Percentiles rank a stretch among this genome's conserved stretches.
Evolutionary conservation across 108 stramenopile species (phyloP).

Genomic region (Aurantiochytrium sp.): DNA sequence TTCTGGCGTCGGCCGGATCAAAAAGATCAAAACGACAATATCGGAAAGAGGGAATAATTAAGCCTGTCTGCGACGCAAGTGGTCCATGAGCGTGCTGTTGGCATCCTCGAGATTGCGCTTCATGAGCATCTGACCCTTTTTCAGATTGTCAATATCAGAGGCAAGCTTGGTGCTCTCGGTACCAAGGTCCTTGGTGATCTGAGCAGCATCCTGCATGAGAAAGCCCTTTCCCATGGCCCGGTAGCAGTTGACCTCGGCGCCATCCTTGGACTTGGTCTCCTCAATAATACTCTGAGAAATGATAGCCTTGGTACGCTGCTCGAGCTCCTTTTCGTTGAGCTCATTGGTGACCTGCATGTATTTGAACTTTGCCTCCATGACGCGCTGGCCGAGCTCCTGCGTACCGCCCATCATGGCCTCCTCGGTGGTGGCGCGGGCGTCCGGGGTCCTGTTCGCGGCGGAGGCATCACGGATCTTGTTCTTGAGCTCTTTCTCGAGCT

Average conservation of each 20-base stretch:
- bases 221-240: not conserved
- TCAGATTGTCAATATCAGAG: not conserved
- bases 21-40: too few species aligned
- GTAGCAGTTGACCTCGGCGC: not conserved
- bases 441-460: too few species aligned
- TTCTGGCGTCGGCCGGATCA: too few species aligned
- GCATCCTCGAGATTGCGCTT: not conserved
- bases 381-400: not conserved
- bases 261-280: not conserved
- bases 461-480: not conserved
- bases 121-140: conserved; percentile 2
- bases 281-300: not conserved
- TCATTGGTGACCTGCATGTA: not conserved
- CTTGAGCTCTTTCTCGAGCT: conserved; percentile 15
- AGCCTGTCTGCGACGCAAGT: not conserved
- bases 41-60: not conserved
- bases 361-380: not conserved
- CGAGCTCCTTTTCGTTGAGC: not conserved
- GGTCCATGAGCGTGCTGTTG: not conserved
- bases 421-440: not conserved
- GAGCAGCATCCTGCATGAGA: not conserved
- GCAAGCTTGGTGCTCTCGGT: not conserved
- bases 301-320: not conserved
- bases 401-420: conserved; percentile 6
- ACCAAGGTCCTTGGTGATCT: not conserved